These are phyloP conservation scores for Bipolaris victoriae DNA, from an alignment of 2,329 filamentous ascomycete species.

Conservation along the genomic window DNA sequence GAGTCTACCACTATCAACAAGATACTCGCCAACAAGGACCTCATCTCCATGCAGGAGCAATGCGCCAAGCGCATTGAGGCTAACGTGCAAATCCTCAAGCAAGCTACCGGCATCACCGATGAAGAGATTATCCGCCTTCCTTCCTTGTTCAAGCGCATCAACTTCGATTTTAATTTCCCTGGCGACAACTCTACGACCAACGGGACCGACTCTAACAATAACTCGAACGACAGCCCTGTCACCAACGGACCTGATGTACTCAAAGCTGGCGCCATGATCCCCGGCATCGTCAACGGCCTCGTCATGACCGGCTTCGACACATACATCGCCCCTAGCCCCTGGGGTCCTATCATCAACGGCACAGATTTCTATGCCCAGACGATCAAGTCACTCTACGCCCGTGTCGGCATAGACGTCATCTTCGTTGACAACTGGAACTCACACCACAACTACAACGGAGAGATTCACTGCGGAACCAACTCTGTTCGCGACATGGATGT, in stretches of 20 bases:
- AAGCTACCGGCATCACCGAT: constrained; percentile 13
- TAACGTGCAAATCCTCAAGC: constrained; percentile 8
- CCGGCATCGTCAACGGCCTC: not conserved
- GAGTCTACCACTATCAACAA: constrained; percentile 4
- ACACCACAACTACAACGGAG: constrained; percentile 12
- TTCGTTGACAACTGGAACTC: constrained; percentile 15
- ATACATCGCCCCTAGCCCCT: not conserved
- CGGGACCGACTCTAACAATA: too few relatives aligned
- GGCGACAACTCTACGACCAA: not conserved
- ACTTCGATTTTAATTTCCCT: not conserved
- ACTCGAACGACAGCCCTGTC: not conserved
- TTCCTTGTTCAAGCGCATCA: not conserved
- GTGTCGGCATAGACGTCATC: constrained; percentile 5
- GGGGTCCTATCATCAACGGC: constrained; percentile 2
- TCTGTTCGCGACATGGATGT: constrained; percentile 7
- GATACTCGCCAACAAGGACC: constrained; percentile 5
- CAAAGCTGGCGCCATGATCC: not conserved
- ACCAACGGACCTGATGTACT: not conserved
- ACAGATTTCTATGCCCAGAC: not conserved
- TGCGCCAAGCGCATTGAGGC: constrained; percentile 8
- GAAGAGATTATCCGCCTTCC: constrained; percentile 11
- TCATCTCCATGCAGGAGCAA: constrained; percentile 6
- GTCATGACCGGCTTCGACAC: constrained; percentile 1
- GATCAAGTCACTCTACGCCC: constrained; percentile 5
- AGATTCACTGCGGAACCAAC: constrained; percentile 18